These are phyloP conservation scores for Pythium brachiatum DNA, from an alignment of 352 stramenopile species.

Conservation along the genomic window DNA sequence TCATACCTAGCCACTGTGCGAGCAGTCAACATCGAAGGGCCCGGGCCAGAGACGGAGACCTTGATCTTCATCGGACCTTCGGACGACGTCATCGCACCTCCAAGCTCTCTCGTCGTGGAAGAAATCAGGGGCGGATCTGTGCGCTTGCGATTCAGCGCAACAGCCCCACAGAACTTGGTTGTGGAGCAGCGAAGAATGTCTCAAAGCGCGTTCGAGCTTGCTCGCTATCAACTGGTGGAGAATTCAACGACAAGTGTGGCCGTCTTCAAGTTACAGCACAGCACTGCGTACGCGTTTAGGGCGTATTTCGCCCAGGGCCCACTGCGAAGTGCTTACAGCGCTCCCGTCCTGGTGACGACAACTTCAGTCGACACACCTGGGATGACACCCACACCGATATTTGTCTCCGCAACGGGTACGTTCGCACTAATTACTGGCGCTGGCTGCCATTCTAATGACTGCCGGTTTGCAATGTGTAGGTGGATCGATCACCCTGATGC, in stretches of 20 bases:
- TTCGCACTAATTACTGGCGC: too few relatives aligned
- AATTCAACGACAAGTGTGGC: slow-evolving; percentile 9
- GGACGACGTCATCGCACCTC: neutral
- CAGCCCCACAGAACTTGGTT: neutral
- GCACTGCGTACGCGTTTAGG: slow-evolving; percentile 50
- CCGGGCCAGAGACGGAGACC: slow-evolving; percentile 28
- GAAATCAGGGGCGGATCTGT: slow-evolving; percentile 18
- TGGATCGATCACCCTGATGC: slow-evolving; percentile 16
- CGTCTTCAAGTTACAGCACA: slow-evolving; percentile 48
- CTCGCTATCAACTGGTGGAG: slow-evolving; percentile 18
- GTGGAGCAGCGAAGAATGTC: slow-evolving; percentile 36
- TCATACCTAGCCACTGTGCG: slow-evolving; percentile 32
- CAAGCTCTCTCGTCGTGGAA: slow-evolving; percentile 4
- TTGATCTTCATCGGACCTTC: slow-evolving; percentile 11
- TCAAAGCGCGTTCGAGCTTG: slow-evolving; percentile 21
- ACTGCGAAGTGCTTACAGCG: slow-evolving; percentile 27
- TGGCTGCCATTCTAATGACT: neutral
- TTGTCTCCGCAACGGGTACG: slow-evolving; percentile 41
- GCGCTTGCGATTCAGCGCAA: slow-evolving; percentile 4
- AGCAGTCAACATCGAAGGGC: slow-evolving; percentile 37
- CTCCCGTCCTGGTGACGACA: slow-evolving; percentile 31
- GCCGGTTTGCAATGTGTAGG: neutral
- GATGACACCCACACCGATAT: slow-evolving; percentile 37
- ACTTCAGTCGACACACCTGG: slow-evolving; percentile 22
- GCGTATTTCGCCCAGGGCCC: slow-evolving; percentile 23